Percentiles rank a stretch among this genome's conserved stretches.
Evolutionary conservation across 1,284 basidiomycete genomes (phyloP).

Genomic region (Xerocomus amazonicus): DNA sequence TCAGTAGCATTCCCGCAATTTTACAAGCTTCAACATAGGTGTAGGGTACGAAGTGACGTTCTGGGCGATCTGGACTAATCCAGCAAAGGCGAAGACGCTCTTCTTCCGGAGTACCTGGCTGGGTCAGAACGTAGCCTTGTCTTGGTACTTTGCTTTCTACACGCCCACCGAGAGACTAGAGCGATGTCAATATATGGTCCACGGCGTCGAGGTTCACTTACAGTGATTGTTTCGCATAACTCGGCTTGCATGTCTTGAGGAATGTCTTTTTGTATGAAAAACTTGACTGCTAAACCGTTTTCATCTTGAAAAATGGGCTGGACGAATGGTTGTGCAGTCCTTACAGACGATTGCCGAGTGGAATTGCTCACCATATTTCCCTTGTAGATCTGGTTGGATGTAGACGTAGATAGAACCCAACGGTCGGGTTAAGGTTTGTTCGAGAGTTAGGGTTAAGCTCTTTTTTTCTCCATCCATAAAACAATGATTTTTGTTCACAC

Average conservation of each 20-base stretch:
- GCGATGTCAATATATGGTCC: conserved; percentile 9
- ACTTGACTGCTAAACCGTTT: conserved; percentile 65
- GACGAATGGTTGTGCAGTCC: conserved; percentile 3
- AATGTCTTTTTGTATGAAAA: conserved; percentile 79
- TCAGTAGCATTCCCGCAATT: conserved; percentile 62
- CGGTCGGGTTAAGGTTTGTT: conserved; percentile 33
- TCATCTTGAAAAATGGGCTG: conserved; percentile 66
- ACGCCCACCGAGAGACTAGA: conserved; percentile 63
- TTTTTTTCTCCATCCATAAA: neutral
- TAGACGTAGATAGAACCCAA: conserved; percentile 25
- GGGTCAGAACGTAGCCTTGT: conserved; percentile 68
- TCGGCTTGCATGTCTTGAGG: conserved; percentile 61
- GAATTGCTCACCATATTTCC: conserved; percentile 28
- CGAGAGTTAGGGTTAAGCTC: conserved; percentile 25
- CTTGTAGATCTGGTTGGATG: neutral
- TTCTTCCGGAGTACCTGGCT: conserved; percentile 62
- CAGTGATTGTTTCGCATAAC: conserved; percentile 65
- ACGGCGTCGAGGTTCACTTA: conserved; percentile 27
- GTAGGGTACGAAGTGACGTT: conserved; percentile 71
- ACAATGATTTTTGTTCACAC: no score
- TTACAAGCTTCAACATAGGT: conserved; percentile 77
- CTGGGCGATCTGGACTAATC: conserved; percentile 61
- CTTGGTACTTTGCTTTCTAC: conserved; percentile 75
- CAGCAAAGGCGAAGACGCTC: conserved; percentile 69
- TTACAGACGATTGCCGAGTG: neutral